phyloP scores from a whole-genome alignment of 129 eudicot genomes.

The Flaveria brownii region DNA sequence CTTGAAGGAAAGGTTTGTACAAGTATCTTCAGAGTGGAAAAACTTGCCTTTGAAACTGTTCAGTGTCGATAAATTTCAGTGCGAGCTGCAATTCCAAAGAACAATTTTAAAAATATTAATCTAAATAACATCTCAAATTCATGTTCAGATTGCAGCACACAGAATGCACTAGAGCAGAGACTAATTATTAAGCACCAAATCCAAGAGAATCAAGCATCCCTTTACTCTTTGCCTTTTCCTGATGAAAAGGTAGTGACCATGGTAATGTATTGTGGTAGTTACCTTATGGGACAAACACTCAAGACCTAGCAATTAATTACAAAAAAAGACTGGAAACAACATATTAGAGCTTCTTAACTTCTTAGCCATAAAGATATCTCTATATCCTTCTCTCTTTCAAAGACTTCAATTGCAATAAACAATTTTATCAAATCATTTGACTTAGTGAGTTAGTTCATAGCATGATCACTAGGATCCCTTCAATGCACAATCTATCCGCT shows the following conservation, averaged over 20 bases:
- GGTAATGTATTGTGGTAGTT: neutral
- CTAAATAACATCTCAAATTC: conserved; percentile 8
- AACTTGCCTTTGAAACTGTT: conserved; percentile 89
- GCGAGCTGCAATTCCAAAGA: conserved; percentile 55
- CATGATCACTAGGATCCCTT: neutral
- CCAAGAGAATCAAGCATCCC: conserved; percentile 16
- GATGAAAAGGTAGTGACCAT: neutral
- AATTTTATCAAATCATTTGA: neutral
- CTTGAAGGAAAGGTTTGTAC: neutral
- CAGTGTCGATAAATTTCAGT: conserved; percentile 87
- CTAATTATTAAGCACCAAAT: conserved; percentile 15
- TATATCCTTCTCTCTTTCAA: conserved; percentile 11
- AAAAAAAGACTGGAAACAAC: conserved; percentile 12
- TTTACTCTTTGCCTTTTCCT: conserved; percentile 6
- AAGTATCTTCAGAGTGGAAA: conserved; percentile 1
- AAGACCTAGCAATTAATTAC: neutral
- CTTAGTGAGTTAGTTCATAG: neutral
- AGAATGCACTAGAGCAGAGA: conserved; percentile 4
- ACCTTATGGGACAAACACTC: neutral
- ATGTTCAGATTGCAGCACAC: conserved; percentile 21
- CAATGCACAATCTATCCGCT: neutral
- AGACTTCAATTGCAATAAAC: neutral
- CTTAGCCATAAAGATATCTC: neutral
- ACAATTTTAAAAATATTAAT: neutral
- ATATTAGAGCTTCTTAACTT: neutral